Percentiles rank a stretch among this genome's conserved stretches.
These are phyloP conservation scores for Haplosporangium gracile DNA, from an alignment of 192 early-diverging fungal species.

Conservation along the genomic window DNA sequence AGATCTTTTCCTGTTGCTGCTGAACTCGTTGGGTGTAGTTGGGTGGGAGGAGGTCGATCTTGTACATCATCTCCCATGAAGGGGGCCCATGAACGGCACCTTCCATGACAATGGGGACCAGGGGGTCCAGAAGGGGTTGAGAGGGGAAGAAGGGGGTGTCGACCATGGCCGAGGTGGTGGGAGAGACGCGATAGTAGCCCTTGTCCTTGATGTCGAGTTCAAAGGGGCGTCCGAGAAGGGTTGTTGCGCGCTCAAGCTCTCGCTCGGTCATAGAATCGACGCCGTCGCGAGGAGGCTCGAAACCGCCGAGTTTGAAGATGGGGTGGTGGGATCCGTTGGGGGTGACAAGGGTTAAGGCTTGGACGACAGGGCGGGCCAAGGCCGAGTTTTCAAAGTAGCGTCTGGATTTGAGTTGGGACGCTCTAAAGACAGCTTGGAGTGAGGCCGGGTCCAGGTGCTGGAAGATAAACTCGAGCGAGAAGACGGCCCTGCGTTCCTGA, in stretches of 20 bases:
- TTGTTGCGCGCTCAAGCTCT: slow-evolving; percentile 42
- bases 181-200: slow-evolving; percentile 48
- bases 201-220: slow-evolving; percentile 52
- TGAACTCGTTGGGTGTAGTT: slow-evolving; percentile 55
- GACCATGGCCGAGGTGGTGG: slow-evolving; percentile 52
- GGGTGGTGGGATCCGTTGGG: slow-evolving; percentile 47
- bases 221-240: slow-evolving; percentile 45
- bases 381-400: slow-evolving; percentile 56
- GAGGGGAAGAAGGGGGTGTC: slow-evolving; percentile 54
- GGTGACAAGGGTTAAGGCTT: slow-evolving; percentile 48
- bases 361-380: slow-evolving; percentile 47
- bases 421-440: slow-evolving; percentile 51
- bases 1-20: slow-evolving; percentile 52
- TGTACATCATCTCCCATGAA: slow-evolving; percentile 56
- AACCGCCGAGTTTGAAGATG: slow-evolving; percentile 47
- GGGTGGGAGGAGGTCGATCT: slow-evolving; percentile 48
- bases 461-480: slow-evolving; percentile 56
- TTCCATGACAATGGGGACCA: slow-evolving; percentile 46
- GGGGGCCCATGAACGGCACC: slow-evolving; percentile 42
- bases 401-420: slow-evolving; percentile 45
- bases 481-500: slow-evolving; percentile 56
- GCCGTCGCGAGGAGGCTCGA: slow-evolving; percentile 18
- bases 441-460: slow-evolving; percentile 54
- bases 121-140: slow-evolving; percentile 47
- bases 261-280: slow-evolving; percentile 37